Evolutionary conservation across 768 basidiomycete species (phyloP), one percentile per base, ranked within the genome.

Genomic region (Candolleomyces aberdarensis): DNA sequence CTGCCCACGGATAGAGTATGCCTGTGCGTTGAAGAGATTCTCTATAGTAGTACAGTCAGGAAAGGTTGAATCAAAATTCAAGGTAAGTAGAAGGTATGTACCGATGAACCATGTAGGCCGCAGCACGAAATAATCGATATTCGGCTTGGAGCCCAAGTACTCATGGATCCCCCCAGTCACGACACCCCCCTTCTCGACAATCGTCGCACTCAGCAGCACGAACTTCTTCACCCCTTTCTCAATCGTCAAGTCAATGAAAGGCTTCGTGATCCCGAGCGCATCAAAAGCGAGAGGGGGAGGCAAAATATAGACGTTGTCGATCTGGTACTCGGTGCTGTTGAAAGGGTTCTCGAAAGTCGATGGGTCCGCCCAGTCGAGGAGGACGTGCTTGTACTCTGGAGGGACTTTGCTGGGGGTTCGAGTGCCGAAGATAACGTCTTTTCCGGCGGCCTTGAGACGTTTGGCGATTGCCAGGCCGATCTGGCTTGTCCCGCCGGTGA

Each of bases 101-200:
- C 77, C 74, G n/a, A 70, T 69, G 59, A 78, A 78, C 74, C 72
- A 76, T 8, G 77, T 74, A 0, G 77, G 77, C 1, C 76, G 65
- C 15, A 80, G 51, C 17, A 73, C 69, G 19, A 65, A 64, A 60
- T 74, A 76, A 40, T 78, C 74, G 2, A 75, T 68, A 1, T 69
- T 71, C 26, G 36, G 11, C 36, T 66, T 56, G n/a, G 68, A 62
- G 13, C 62, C 66, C 11, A 80, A 65, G 48, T 77, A 76, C 56
- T 73, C 68, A 31, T 77, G 78, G 3, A 76, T 66, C 50, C 69
- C 65, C 3, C 77, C 76, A 46, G 43, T 14, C 3, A 17, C 50
- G 9, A 39, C 31, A n/a, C 29, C 43, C 19, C 11, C 39, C 17
- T 58, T 54, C 14, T 58, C 43, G 19, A 47, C 31, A 20, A 47